phyloP scores from a whole-genome alignment of 2,329 filamentous ascomycete genomes.

The Fusarium metavorans region DNA sequence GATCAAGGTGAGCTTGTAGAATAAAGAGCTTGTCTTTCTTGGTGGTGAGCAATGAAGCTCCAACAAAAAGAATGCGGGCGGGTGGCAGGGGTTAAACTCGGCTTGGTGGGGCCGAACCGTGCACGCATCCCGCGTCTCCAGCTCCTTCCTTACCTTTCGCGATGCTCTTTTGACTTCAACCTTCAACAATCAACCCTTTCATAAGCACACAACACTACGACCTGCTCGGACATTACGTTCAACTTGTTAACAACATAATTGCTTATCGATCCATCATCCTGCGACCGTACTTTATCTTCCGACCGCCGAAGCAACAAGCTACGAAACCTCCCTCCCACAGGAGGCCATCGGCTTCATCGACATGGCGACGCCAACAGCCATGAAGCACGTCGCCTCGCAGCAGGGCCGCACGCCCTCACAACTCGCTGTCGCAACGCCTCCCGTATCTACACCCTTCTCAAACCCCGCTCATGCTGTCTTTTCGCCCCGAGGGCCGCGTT shows the following conservation, averaged over 20 bases:
- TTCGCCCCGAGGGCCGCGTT: conserved; percentile 68
- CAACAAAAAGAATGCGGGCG: not conserved
- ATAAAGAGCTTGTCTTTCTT: not conserved
- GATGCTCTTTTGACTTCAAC: conserved; percentile 10
- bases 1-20: not conserved
- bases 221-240: not conserved
- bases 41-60: not conserved
- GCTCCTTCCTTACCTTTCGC: not conserved
- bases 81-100: conserved; percentile 7
- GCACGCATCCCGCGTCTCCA: not conserved
- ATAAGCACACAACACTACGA: not conserved
- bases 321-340: conserved; percentile 15
- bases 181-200: conserved; percentile 12
- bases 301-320: not conserved
- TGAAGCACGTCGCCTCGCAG: conserved; percentile 59
- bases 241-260: not conserved
- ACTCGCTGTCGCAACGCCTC: conserved; percentile 68
- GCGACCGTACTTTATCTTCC: not conserved
- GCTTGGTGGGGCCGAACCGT: conserved; percentile 37
- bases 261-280: not conserved
- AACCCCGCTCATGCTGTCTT: conserved; percentile 68
- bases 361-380: conserved; percentile 65
- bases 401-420: conserved; percentile 63
- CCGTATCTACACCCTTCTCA: conserved; percentile 76
- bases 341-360: conserved; percentile 28